Evolutionary conservation across 331 rosid species (phyloP).

Genomic region (Spiraea crenata): DNA sequence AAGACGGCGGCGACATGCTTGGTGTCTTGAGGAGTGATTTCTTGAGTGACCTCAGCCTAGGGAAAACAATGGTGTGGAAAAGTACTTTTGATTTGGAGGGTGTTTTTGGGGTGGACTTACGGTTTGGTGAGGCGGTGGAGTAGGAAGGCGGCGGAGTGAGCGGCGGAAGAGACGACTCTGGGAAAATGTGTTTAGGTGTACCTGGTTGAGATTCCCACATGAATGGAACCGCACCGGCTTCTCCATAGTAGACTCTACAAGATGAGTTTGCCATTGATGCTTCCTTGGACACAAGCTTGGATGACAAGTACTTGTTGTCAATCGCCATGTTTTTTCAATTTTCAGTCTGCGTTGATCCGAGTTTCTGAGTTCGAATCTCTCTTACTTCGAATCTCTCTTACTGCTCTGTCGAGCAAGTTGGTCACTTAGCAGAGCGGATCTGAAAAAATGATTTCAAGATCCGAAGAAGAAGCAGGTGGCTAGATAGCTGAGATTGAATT

Average conservation of each 20-base stretch:
- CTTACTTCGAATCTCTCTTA: not conserved
- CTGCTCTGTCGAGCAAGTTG: not conserved
- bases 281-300: slow-evolving; percentile 55
- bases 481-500: not conserved
- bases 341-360: too few relatives aligned
- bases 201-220: slow-evolving; percentile 85
- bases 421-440: slow-evolving; percentile 18
- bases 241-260: slow-evolving; percentile 69
- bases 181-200: slow-evolving; percentile 66
- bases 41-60: slow-evolving; percentile 20
- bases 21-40: slow-evolving; percentile 15
- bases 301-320: slow-evolving; percentile 40
- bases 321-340: slow-evolving; percentile 25
- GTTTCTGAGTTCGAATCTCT: not conserved
- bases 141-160: slow-evolving; percentile 85
- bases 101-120: slow-evolving; percentile 25
- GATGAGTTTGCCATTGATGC: slow-evolving; percentile 53
- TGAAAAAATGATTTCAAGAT: slow-evolving; percentile 33
- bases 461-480: slow-evolving; percentile 28
- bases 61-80: slow-evolving; percentile 27
- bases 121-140: slow-evolving; percentile 13
- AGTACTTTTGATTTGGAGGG: slow-evolving; percentile 26
- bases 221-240: slow-evolving; percentile 63
- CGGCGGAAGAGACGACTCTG: slow-evolving; percentile 53
- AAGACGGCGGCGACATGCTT: slow-evolving; percentile 24